Evolutionary conservation across 331 rosid species (phyloP).

Genomic region (Acacia pycnantha): DNA sequence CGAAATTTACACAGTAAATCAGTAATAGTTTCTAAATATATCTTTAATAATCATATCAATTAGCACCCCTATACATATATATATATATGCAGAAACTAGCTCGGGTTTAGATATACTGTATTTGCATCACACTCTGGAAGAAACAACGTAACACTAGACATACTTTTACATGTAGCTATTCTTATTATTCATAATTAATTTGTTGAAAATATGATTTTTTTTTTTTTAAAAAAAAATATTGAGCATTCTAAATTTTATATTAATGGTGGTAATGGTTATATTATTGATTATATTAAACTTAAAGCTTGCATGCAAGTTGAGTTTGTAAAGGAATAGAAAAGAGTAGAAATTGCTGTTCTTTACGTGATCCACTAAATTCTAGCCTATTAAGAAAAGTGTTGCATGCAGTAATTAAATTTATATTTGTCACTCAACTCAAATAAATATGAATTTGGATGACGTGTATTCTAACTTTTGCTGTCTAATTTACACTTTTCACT

Average conservation of each 20-base stretch:
- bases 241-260: neutral
- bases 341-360: constrained; percentile 20
- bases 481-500: neutral
- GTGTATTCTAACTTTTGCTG: neutral
- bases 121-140: neutral
- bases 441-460: neutral
- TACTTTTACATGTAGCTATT: neutral
- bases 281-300: neutral
- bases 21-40: neutral
- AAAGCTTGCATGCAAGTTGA: constrained; percentile 3
- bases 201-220: neutral
- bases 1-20: neutral
- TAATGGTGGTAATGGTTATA: neutral
- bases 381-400: neutral
- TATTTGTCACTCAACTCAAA: neutral
- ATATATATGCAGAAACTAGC: neutral
- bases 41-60: neutral
- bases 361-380: neutral
- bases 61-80: neutral
- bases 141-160: neutral
- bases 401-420: neutral
- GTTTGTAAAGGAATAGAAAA: constrained; percentile 23
- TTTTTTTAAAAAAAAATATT: no score
- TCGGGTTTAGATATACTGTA: neutral
- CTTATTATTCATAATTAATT: neutral